phyloP scores from a whole-genome alignment of 208 protist genomes.

The Wallacemonas collosoma region DNA sequence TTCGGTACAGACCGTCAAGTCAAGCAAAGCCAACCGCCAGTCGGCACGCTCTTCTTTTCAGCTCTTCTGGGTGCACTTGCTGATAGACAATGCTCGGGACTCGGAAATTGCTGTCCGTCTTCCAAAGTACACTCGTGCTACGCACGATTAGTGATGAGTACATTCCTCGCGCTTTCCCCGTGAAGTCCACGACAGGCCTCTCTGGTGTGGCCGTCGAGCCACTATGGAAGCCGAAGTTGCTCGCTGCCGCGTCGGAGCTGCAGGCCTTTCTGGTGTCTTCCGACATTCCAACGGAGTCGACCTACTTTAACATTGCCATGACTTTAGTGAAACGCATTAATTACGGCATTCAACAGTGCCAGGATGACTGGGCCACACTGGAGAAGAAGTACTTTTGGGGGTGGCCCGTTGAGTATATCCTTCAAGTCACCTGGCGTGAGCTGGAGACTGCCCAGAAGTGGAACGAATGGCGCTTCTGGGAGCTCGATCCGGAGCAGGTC shows the following conservation, averaged over 20 bases:
- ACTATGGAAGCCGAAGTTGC: constrained; percentile 91
- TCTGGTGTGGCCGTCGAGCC: constrained; percentile 89
- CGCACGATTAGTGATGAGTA: constrained; percentile 90
- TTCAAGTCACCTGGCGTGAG: constrained; percentile 92
- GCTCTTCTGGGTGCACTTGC: not conserved
- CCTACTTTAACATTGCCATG: constrained; percentile 92
- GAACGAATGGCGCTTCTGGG: constrained; percentile 93
- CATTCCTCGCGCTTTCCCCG: constrained; percentile 90
- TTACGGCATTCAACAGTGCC: constrained; percentile 85
- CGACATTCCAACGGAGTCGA: constrained; percentile 90
- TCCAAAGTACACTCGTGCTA: constrained; percentile 51
- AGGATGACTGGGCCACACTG: constrained; percentile 91
- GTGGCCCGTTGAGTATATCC: constrained; percentile 91
- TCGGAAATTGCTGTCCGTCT: constrained; percentile 31
- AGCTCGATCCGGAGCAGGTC: constrained; percentile 92
- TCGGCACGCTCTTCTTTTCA: too few relatives aligned
- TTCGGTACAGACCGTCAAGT: too few relatives aligned
- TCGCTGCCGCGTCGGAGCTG: constrained; percentile 82
- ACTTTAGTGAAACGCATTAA: constrained; percentile 91
- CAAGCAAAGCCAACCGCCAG: too few relatives aligned
- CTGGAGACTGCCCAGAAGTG: constrained; percentile 92
- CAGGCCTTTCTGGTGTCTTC: constrained; percentile 81
- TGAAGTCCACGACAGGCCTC: constrained; percentile 89
- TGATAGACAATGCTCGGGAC: constrained; percentile 32
- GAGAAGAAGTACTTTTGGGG: constrained; percentile 93